Base-by-base conservation (phyloP, 1,284 basidiomycete genomes). In the Apiotrichum mycotoxinovorans region DNA sequence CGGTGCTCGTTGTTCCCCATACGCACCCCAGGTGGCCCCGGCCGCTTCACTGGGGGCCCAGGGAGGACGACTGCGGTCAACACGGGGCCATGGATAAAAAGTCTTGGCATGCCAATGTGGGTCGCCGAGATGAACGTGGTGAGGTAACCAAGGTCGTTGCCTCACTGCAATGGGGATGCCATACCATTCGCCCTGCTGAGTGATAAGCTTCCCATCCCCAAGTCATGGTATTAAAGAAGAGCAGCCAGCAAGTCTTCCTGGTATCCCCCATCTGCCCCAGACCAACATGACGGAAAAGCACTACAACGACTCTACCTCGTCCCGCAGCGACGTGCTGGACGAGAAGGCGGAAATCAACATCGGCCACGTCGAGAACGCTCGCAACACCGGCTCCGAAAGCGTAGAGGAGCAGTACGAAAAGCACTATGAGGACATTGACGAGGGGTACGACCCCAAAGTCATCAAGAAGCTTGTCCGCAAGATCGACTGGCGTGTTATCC, bases 401-500 rank as follows among this genome's bases (percentile, higher is more conserved):
- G 17, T 8, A 8, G 37, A 18, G 15, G 37, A 38, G 15, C 15
- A 38, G 37, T 38, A 38, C 17, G 37, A 18, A 14, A 38, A 38
- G 37, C 37, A 38, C 37, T 38, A 38, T 18, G 17, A 15, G 15
- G 8, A 55, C 48, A 56, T 46, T 23, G 54, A 56, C 48, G 48
- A 56, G 15, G 48, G 49, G 5, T 51, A 40, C 48, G 48, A 51
- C 35, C 54, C 49, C 18, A 47, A 14, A 5, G 23, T 33, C 9
- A 34, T 56, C 20, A 40, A 41, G 33, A 22, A 22, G 14, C n/a
- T 40, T 20, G 43, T 41, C 3, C 41, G 43, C 26, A 50, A 54
- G 49, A 35, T 54, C 44, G 57, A 59, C 57, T 43, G 35, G 35
- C 52, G 49, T 15, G 33, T 59, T 12, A 43, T 59, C 33, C 57